phyloP scores from a whole-genome alignment of 1,284 basidiomycete genomes.

The Rhodotorula sp. region DNA sequence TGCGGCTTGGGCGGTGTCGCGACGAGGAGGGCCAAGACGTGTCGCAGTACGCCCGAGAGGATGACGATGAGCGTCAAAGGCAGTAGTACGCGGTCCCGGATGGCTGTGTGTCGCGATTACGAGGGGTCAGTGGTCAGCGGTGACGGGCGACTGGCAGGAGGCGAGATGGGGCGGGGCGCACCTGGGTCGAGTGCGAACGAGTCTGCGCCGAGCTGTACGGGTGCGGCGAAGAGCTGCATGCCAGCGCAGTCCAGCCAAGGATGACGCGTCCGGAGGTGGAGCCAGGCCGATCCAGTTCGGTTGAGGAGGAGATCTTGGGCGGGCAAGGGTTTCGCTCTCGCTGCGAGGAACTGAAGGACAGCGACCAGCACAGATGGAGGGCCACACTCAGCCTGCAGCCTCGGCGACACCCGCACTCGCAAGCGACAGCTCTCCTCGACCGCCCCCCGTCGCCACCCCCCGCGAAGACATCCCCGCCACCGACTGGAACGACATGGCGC shows the following conservation, averaged over 20 bases:
- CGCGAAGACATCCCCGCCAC: no score
- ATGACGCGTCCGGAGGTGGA: no score
- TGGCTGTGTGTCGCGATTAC: conserved; percentile 49
- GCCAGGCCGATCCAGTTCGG: not conserved
- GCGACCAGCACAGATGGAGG: not conserved
- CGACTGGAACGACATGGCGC: no score
- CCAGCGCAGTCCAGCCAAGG: no score
- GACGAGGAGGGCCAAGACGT: conserved; percentile 86
- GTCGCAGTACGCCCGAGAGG: conserved; percentile 86
- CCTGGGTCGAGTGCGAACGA: conserved; percentile 30
- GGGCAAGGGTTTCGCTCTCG: not conserved
- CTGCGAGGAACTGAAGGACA: not conserved
- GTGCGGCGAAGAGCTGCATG: not conserved
- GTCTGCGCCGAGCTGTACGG: not conserved
- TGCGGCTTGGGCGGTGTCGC: conserved; percentile 82
- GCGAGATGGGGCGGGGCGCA: not conserved
- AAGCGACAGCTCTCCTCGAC: no score
- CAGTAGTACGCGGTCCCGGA: conserved; percentile 86
- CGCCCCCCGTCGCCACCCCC: no score
- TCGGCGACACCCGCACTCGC: no score
- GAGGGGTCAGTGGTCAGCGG: not conserved
- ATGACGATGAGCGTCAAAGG: conserved; percentile 99
- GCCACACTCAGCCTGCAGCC: not conserved
- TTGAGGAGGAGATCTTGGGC: not conserved
- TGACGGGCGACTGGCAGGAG: not conserved